Evolutionary conservation across 2,329 filamentous ascomycete genomes (phyloP), one percentile per base, ranked within the genome.

Genomic region (Macrophomina phaseolina): DNA sequence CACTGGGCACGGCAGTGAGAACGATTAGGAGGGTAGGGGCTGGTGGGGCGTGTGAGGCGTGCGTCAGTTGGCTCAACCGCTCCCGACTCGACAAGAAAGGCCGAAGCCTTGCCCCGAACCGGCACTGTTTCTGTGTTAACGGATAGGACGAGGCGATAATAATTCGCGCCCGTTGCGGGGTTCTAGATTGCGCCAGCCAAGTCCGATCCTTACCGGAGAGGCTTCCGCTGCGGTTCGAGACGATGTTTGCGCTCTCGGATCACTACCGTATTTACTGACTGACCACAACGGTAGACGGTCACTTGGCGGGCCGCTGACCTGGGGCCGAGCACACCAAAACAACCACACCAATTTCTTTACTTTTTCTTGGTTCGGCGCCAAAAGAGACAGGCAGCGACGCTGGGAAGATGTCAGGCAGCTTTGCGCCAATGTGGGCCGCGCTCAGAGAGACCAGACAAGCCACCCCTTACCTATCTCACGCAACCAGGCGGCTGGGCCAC

Each of bases 41-140:
- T 7, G 28, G 55, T 45, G 36, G 55, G 55, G 55, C 55, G 55
- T 30, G 16, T 58, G 55, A 58, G 38, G 55, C 38, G 38, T 34
- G 55, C 55, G 55, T 40, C 53, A 56, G 53, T 56, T 32, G 53
- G n/a, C 55, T 58, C 55, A 58, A 45, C 55, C 38, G 55, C 55
- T 34, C 18, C 18, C 38, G 36, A 58, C 38, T 45, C 23, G 55
- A 58, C 38, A 32, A 58, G 55, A 58, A 58, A 16, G 36, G 36
- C 55, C 55, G 55, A 42, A 58, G 55, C 18, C 38, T 16, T 36
- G 55, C 55, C 23, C 52, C 32, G 30, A 34, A n/a, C 11, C 55
- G 38, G 55, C 55, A 30, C 38, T 45, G 55, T 11, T 18, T 23
- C 32, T 30, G 55, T 45, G 28, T 58, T 32, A 23, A 30, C 38